A percentile compares a stretch with the other conserved stretches of the same genome.
Conservation (phyloP, 2,329 filamentous ascomycete genomes). For the Colletotrichum higginsianum region DNA sequence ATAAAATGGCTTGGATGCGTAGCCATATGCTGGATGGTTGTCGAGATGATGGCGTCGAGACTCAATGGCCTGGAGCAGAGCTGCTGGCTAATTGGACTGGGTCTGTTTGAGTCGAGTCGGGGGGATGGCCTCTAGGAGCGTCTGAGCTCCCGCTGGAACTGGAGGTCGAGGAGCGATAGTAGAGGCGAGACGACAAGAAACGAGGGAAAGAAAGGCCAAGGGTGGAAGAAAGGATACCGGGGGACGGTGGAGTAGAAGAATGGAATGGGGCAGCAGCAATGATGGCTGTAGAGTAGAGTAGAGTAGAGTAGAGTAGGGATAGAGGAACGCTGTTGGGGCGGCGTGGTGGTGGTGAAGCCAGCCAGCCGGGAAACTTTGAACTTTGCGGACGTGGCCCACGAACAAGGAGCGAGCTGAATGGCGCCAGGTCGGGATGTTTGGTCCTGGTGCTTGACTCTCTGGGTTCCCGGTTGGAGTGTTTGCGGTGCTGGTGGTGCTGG, state of each 20-base stretch:
- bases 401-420: not conserved
- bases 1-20: constrained; percentile 6
- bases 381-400: not conserved
- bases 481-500: constrained; percentile 8
- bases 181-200: constrained; percentile 12
- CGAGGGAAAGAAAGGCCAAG: constrained; percentile 5
- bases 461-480: not conserved
- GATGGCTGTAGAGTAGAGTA: not conserved
- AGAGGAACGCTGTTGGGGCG: not conserved
- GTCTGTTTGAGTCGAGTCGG: constrained; percentile 3
- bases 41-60: not conserved
- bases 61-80: constrained; percentile 2
- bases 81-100: not conserved
- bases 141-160: no score
- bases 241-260: constrained; percentile 33
- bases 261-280: constrained; percentile 2
- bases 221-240: not conserved
- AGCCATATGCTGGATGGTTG: constrained; percentile 16
- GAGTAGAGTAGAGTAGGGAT: constrained; percentile 5
- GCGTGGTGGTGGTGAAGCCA: no score
- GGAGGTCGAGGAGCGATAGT: not conserved
- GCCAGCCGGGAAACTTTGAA: not conserved
- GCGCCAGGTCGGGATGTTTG: constrained; percentile 1
- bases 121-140: not conserved
- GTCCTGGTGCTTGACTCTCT: not conserved